Percentiles rank a stretch among this genome's conserved stretches.
These are phyloP conservation scores for Cicer arietinum DNA, from an alignment of 306 rosid genomes.

Conservation along the genomic window DNA sequence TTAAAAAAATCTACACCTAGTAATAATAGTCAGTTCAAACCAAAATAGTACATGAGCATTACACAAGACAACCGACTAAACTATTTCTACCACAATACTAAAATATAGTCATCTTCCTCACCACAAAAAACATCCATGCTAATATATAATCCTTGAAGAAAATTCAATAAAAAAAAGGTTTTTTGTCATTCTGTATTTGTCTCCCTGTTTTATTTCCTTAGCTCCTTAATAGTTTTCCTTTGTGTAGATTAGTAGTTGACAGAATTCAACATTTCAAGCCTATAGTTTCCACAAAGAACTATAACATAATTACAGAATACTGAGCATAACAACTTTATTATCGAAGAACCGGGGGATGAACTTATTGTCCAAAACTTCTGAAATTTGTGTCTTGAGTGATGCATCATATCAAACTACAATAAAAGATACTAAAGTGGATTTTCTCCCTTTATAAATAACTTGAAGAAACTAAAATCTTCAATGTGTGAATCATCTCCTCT, in stretches of 20 bases:
- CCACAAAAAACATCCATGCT: background rate
- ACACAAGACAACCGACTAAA: background rate
- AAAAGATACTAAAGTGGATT: slow-evolving; percentile 1
- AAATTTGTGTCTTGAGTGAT: slow-evolving; percentile 34
- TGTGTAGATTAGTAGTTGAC: background rate
- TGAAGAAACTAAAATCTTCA: slow-evolving; percentile 33
- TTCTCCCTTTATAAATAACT: slow-evolving; percentile 36
- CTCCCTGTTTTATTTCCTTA: background rate
- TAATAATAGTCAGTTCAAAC: no score
- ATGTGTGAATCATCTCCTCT: slow-evolving; percentile 63
- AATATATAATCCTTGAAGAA: no score
- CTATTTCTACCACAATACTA: background rate
- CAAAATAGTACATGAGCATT: background rate
- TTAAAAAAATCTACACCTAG: no score
- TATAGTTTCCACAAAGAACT: slow-evolving; percentile 20
- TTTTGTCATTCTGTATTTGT: background rate
- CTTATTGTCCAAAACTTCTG: slow-evolving; percentile 49
- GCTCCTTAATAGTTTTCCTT: background rate
- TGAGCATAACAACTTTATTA: slow-evolving; percentile 33
- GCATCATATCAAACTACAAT: slow-evolving; percentile 28
- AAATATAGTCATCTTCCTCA: background rate
- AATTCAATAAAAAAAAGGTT: no score
- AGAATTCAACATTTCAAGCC: slow-evolving; percentile 9
- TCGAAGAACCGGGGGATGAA: slow-evolving; percentile 16
- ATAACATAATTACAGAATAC: background rate